Evolutionary conservation across 345 rosid genomes (phyloP).

Genomic region (Viola odorata): DNA sequence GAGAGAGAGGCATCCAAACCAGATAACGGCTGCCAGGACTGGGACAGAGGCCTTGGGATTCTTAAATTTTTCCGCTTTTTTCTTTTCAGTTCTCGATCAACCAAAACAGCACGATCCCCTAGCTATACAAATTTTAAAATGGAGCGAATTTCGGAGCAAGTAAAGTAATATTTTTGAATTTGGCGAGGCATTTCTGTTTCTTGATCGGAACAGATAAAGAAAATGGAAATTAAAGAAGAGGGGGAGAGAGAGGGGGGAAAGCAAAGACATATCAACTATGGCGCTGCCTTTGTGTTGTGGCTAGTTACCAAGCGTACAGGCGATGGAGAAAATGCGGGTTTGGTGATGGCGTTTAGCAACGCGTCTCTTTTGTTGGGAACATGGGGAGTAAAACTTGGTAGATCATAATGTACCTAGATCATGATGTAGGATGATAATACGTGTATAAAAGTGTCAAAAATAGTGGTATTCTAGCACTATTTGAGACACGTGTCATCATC

Average conservation of each 20-base stretch:
- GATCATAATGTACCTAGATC: too few relatives aligned
- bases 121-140: slow-evolving; percentile 6
- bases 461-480: too few relatives aligned
- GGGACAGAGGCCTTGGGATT: slow-evolving; percentile 41
- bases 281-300: not conserved
- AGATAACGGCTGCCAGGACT: slow-evolving; percentile 35
- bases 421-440: too few relatives aligned
- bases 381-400: too few relatives aligned
- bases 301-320: slow-evolving; percentile 12
- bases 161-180: not conserved
- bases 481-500: too few relatives aligned
- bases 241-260: not conserved
- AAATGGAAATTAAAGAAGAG: not conserved
- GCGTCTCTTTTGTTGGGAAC: slow-evolving; percentile 31
- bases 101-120: slow-evolving; percentile 32
- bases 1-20: slow-evolving; percentile 32
- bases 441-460: too few relatives aligned
- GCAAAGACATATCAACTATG: slow-evolving; percentile 20
- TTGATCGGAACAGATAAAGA: slow-evolving; percentile 4
- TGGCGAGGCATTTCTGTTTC: slow-evolving; percentile 14
- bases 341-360: slow-evolving; percentile 44
- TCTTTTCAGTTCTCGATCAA: slow-evolving; percentile 4
- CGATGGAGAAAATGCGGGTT: not conserved
- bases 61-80: slow-evolving; percentile 7
- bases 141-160: not conserved